phyloP scores from a whole-genome alignment of 2,329 filamentous ascomycete genomes.

The Macrophomina phaseolina region DNA sequence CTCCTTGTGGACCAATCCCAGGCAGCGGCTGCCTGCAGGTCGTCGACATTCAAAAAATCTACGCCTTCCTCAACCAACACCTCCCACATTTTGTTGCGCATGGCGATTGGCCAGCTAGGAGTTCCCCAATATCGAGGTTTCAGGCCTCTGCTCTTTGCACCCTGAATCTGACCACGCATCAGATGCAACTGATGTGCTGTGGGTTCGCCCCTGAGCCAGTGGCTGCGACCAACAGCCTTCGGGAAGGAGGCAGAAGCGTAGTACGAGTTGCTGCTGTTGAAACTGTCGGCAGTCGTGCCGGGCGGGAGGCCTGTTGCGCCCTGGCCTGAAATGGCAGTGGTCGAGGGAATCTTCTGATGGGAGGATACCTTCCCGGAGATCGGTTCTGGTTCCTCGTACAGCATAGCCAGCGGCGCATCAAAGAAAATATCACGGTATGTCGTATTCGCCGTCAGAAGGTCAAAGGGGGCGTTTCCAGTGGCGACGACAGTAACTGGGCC shows the following conservation, averaged over 20 bases:
- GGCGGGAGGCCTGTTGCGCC: constrained; percentile 50
- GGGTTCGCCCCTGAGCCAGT: constrained; percentile 52
- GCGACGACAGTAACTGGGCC: constrained; percentile 60
- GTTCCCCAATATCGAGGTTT: constrained; percentile 64
- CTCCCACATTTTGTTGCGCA: constrained; percentile 62
- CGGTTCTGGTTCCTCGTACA: constrained; percentile 40
- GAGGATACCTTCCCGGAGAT: background rate
- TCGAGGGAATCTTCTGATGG: background rate
- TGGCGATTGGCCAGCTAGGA: constrained; percentile 59
- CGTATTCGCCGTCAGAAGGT: constrained; percentile 52
- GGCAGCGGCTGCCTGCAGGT: constrained; percentile 55
- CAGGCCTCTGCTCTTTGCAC: constrained; percentile 58
- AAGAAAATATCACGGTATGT: constrained; percentile 62
- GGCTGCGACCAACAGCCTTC: constrained; percentile 48
- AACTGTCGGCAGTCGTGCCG: constrained; percentile 45
- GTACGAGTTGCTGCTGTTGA: constrained; percentile 69
- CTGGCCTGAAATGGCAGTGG: constrained; percentile 44
- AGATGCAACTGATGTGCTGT: constrained; percentile 51
- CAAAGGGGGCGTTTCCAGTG: constrained; percentile 59
- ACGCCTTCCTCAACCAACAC: constrained; percentile 59
- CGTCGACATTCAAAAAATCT: constrained; percentile 65
- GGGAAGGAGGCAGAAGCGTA: constrained; percentile 68
- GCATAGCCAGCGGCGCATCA: constrained; percentile 53
- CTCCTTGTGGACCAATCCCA: constrained; percentile 52
- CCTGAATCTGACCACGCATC: constrained; percentile 58